These are phyloP conservation scores for Thelephora ganbajun DNA, from an alignment of 768 basidiomycete species.

Conservation along the genomic window DNA sequence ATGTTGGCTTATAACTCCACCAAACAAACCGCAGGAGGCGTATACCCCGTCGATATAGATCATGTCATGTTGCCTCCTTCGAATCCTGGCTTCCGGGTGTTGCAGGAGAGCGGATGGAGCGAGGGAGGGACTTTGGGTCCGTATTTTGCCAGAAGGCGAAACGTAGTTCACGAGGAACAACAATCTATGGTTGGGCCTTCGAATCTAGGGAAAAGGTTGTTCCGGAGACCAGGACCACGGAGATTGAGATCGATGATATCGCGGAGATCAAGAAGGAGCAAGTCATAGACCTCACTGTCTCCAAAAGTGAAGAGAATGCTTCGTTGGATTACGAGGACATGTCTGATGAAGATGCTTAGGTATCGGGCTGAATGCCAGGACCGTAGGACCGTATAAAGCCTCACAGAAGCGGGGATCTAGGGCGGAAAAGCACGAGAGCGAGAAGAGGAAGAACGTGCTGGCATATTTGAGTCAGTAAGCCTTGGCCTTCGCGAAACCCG, in stretches of 20 bases:
- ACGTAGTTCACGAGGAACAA: slow-evolving; percentile 4
- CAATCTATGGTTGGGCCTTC: slow-evolving; percentile 5
- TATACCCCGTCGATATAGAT: slow-evolving; percentile 63
- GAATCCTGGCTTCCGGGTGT: slow-evolving; percentile 67
- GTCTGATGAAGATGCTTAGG: slow-evolving; percentile 30
- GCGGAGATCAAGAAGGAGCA: slow-evolving; percentile 27
- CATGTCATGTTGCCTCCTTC: too few relatives aligned
- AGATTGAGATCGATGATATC: slow-evolving; percentile 20
- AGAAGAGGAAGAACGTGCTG: slow-evolving; percentile 39
- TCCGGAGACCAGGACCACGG: slow-evolving; percentile 4
- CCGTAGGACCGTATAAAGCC: slow-evolving; percentile 45
- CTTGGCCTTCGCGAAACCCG: too few relatives aligned
- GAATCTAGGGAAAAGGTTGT: slow-evolving; percentile 15
- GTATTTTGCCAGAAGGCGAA: too few relatives aligned
- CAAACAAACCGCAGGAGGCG: slow-evolving; percentile 36
- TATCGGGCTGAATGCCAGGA: slow-evolving; percentile 71
- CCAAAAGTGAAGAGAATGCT: slow-evolving; percentile 16
- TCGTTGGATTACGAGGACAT: slow-evolving; percentile 9
- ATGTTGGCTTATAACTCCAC: slow-evolving; percentile 61
- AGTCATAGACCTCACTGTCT: too few relatives aligned
- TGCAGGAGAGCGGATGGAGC: slow-evolving; percentile 65
- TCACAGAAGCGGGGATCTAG: slow-evolving; percentile 50
- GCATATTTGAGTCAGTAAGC: slow-evolving; percentile 46
- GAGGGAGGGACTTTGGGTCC: slow-evolving; percentile 69
- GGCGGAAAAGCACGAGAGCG: slow-evolving; percentile 35